Evolutionary conservation across 2,329 filamentous ascomycete genomes (phyloP).

Genomic region (Zymoseptoria pseudotritici): DNA sequence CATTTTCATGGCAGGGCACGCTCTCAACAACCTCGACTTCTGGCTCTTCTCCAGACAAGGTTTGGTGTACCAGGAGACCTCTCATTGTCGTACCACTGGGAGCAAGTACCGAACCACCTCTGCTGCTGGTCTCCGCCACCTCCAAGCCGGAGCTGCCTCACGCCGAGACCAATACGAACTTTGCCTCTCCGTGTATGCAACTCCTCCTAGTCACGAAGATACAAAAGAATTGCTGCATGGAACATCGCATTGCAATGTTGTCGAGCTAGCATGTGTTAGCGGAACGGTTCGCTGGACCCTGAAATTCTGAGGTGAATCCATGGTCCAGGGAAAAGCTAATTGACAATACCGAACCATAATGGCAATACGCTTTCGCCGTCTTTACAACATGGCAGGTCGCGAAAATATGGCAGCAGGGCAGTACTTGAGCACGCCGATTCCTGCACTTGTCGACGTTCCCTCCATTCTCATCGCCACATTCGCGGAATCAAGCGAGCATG

Average conservation of each 20-base stretch:
- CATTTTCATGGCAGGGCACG: no score
- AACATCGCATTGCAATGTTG: neutral
- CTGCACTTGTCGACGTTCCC: neutral
- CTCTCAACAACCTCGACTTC: no score
- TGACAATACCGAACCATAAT: neutral
- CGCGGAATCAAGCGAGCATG: neutral
- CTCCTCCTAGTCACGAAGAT: no score
- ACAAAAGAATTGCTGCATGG: neutral
- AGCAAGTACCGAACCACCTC: no score
- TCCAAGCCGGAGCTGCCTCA: no score
- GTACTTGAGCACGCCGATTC: neutral
- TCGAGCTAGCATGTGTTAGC: neutral
- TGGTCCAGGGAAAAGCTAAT: neutral
- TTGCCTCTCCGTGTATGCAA: no score
- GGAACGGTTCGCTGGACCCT: neutral
- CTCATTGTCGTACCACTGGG: no score
- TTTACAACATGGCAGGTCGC: neutral
- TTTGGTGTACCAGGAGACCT: no score
- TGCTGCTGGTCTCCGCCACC: no score
- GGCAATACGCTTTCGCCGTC: neutral
- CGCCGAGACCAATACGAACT: no score
- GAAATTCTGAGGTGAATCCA: neutral
- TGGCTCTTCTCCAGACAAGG: no score
- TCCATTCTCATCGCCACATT: neutral
- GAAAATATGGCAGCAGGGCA: neutral